Evolutionary conservation across 2,329 filamentous ascomycete genomes (phyloP).

Genomic region (Trichoderma sp.): DNA sequence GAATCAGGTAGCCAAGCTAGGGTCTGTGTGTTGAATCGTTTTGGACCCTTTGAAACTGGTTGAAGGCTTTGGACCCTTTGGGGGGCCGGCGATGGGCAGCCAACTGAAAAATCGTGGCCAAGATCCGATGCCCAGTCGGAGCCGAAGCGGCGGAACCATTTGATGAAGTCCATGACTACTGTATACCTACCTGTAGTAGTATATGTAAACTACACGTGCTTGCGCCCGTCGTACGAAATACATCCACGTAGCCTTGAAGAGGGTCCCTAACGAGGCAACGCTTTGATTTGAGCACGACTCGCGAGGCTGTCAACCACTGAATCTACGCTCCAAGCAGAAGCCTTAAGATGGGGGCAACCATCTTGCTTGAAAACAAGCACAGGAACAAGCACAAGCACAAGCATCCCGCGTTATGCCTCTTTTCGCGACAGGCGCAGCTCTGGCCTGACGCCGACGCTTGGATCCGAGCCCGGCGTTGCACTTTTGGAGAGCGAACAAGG

Average conservation of each 20-base stretch:
- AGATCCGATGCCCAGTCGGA: not conserved
- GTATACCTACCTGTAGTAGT: not conserved
- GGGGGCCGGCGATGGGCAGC: not conserved
- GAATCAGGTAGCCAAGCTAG: not conserved
- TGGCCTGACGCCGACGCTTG: not conserved
- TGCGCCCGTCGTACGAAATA: not conserved
- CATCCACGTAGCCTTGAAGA: not conserved
- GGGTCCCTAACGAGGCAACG: not conserved
- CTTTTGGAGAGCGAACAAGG: constrained; percentile 6
- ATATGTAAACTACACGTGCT: not conserved
- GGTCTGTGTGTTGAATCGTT: not conserved
- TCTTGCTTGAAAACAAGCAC: too few relatives aligned
- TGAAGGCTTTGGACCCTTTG: too few relatives aligned
- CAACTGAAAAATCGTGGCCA: not conserved
- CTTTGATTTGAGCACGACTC: not conserved
- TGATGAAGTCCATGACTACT: too few relatives aligned
- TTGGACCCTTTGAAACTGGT: not conserved
- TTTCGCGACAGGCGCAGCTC: not conserved
- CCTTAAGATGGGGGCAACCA: not conserved
- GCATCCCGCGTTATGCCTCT: not conserved
- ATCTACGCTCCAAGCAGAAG: not conserved
- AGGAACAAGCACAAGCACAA: not conserved
- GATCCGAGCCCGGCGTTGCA: not conserved
- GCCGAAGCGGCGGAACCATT: not conserved
- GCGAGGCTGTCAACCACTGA: not conserved